These are phyloP conservation scores for Hypoxylon fragiforme DNA, from an alignment of 495 filamentous ascomycete genomes.

Conservation along the genomic window DNA sequence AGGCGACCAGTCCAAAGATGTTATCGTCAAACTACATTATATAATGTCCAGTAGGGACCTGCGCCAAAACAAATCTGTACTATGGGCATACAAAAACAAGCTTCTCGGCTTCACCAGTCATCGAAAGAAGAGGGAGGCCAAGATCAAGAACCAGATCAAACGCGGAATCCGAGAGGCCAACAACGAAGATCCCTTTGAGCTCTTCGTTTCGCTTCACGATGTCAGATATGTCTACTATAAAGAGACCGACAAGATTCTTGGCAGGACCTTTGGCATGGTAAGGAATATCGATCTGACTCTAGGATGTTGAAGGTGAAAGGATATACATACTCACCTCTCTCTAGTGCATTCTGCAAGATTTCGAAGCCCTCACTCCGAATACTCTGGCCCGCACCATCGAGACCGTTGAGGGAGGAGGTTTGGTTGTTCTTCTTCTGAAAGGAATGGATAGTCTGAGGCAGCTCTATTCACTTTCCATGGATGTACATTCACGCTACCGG, in stretches of 20 bases:
- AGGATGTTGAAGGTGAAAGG: no score
- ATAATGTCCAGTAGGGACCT: constrained; percentile 88
- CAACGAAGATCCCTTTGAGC: constrained; percentile 93
- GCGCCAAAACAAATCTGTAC: constrained; percentile 93
- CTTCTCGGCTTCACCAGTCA: constrained; percentile 90
- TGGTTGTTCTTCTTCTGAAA: constrained; percentile 89
- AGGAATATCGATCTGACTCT: constrained; percentile 18
- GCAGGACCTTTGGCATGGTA: constrained; percentile 95
- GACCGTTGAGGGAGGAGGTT: constrained; percentile 94
- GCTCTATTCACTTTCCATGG: constrained; percentile 96
- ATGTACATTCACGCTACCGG: constrained; percentile 93
- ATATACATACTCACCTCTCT: constrained; percentile 16
- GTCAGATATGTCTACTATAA: constrained; percentile 99
- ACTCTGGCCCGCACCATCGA: constrained; percentile 92
- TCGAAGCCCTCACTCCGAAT: constrained; percentile 97
- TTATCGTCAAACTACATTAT: constrained; percentile 92
- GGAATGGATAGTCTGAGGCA: constrained; percentile 98
- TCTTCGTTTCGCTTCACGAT: constrained; percentile 94
- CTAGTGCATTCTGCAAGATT: constrained; percentile 90
- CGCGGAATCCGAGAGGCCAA: constrained; percentile 93
- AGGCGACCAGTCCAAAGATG: constrained; percentile 94
- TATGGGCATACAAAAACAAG: constrained; percentile 99
- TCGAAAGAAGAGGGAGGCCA: constrained; percentile 94
- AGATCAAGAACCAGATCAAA: constrained; percentile 98
- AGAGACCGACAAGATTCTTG: constrained; percentile 99